Conservation (phyloP, 345 rosid genomes). For the Cochlearia excelsa region DNA sequence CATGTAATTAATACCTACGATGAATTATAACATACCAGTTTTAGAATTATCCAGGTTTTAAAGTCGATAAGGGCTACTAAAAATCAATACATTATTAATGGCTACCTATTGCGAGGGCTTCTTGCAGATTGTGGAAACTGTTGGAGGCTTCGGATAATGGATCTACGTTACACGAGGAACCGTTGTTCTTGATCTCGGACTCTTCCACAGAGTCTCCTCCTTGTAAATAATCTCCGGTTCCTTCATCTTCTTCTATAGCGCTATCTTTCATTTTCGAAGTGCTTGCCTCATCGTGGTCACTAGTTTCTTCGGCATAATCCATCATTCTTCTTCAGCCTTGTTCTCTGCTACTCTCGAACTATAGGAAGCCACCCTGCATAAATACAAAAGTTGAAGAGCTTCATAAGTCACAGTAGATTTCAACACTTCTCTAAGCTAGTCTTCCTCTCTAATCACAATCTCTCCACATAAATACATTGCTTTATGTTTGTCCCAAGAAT, state of each 20-base stretch:
- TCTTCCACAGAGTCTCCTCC: conserved; percentile 48
- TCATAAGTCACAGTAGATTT: conserved; percentile 70
- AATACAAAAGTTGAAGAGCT: conserved; percentile 70
- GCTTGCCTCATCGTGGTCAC: conserved; percentile 42
- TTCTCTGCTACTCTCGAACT: conserved; percentile 58
- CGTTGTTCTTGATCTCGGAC: conserved; percentile 40
- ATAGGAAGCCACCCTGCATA: conserved; percentile 53
- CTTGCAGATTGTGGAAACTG: conserved; percentile 57
- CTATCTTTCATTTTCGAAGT: conserved; percentile 6
- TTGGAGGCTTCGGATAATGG: conserved; percentile 50
- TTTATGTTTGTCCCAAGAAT: conserved; percentile 44
- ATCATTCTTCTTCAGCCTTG: conserved; percentile 45
- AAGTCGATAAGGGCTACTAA: neutral
- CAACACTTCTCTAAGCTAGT: conserved; percentile 50
- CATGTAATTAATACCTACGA: conserved; percentile 2
- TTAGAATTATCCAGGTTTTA: neutral
- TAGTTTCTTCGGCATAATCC: conserved; percentile 54
- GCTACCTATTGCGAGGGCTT: conserved; percentile 61
- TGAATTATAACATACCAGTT: neutral
- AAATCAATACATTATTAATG: neutral
- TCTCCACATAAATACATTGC: conserved; percentile 48
- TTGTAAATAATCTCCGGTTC: conserved; percentile 24
- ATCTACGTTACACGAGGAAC: conserved; percentile 44
- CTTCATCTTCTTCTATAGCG: conserved; percentile 42
- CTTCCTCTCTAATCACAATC: conserved; percentile 44